Evolutionary conservation across 208 protist species (phyloP).

Genomic region (Trypanosoma congolense): DNA sequence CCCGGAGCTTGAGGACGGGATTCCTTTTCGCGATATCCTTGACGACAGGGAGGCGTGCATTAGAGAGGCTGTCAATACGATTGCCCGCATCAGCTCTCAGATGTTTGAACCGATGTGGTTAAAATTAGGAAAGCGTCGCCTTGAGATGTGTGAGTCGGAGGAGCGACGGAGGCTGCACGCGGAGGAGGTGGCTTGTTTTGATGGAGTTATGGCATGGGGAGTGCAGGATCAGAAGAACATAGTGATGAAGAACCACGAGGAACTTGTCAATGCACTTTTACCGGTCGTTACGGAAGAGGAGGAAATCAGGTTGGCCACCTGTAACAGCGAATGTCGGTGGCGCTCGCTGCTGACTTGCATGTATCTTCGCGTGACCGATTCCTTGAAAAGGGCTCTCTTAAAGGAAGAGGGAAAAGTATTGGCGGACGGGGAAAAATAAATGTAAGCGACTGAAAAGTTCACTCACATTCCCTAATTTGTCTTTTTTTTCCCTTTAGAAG

Average conservation of each 20-base stretch:
- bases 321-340: constrained; percentile 8
- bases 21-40: constrained; percentile 6
- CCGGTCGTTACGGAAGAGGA: constrained; percentile 10
- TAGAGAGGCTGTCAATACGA: constrained; percentile 9
- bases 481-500: too few relatives aligned
- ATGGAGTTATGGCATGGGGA: neutral
- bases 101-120: constrained; percentile 16
- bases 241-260: constrained; percentile 1
- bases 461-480: too few relatives aligned
- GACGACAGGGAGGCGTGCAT: constrained; percentile 14
- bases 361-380: constrained; percentile 2
- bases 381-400: too few relatives aligned
- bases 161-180: constrained; percentile 2
- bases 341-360: constrained; percentile 12
- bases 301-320: neutral
- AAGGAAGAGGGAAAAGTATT: too few relatives aligned
- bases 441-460: too few relatives aligned
- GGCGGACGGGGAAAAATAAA: too few relatives aligned
- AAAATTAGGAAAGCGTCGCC: constrained; percentile 18
- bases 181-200: constrained; percentile 3
- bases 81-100: constrained; percentile 14
- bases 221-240: neutral
- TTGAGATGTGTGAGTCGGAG: constrained; percentile 7
- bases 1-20: constrained; percentile 5
- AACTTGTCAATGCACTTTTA: neutral